These are phyloP conservation scores for Phytopythium boreale DNA, from an alignment of 352 stramenopile species.

Conservation along the genomic window DNA sequence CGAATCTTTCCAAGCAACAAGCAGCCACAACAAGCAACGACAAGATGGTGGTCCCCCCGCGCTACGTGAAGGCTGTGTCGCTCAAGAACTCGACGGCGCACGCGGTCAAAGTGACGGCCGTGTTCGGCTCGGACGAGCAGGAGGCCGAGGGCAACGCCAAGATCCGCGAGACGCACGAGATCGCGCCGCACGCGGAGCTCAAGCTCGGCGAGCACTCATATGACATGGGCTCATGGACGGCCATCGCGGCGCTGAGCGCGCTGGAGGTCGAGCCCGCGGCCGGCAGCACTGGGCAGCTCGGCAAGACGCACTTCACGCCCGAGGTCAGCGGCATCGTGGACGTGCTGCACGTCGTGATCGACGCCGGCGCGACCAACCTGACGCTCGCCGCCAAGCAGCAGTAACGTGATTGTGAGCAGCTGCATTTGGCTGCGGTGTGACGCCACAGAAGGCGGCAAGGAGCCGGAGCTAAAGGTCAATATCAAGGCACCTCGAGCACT, in stretches of 20 bases:
- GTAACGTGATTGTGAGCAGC: neutral
- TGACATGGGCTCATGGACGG: slow-evolving; percentile 78
- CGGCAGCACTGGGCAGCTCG: slow-evolving; percentile 18
- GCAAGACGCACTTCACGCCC: slow-evolving; percentile 50
- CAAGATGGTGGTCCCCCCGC: slow-evolving; percentile 45
- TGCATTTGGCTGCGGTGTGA: neutral
- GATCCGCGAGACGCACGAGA: slow-evolving; percentile 50
- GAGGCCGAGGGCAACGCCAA: slow-evolving; percentile 64
- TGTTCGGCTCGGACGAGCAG: slow-evolving; percentile 70
- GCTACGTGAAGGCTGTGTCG: slow-evolving; percentile 70
- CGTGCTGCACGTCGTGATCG: slow-evolving; percentile 62
- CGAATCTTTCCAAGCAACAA: slow-evolving; percentile 2
- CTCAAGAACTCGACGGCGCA: slow-evolving; percentile 69
- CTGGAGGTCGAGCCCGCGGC: slow-evolving; percentile 48
- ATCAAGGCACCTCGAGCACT: too few relatives aligned
- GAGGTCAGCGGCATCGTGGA: slow-evolving; percentile 51
- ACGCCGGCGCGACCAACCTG: slow-evolving; percentile 26
- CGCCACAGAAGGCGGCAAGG: neutral
- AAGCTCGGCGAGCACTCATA: slow-evolving; percentile 63
- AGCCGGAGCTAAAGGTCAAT: neutral
- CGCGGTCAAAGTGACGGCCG: slow-evolving; percentile 49
- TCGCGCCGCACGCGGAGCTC: slow-evolving; percentile 34
- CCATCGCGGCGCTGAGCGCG: slow-evolving; percentile 51
- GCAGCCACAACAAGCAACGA: slow-evolving; percentile 26
- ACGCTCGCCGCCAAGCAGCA: slow-evolving; percentile 42